Base-by-base conservation (phyloP, 345 rosid genomes). In the Triadica sebifera region DNA sequence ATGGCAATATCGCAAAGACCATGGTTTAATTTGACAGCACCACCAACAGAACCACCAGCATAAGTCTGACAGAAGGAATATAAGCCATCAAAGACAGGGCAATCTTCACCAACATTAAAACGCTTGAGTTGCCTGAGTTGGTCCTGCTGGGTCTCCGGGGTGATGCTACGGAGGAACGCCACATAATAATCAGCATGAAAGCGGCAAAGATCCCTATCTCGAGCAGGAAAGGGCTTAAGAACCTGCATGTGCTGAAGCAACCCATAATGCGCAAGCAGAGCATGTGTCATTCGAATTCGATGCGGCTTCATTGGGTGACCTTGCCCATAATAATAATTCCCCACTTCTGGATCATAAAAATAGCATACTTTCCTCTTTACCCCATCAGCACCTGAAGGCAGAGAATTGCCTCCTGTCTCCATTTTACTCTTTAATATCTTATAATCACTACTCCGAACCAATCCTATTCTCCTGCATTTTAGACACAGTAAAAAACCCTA, bases 231-330 rank as follows among this genome's bases (percentile, higher is more conserved):
- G 29, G 92, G 92, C 69, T 86, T 88, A 62, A 63, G 79, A 67
- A 87, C 89, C 74, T 86, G 92, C 89, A 90, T 88, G 52, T 87
- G 87, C 81, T 87, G 93, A 84, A 90, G 89, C 80, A 89, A 79
- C 20, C 91, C 90, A 64, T 87, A 86, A 79, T 87, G 91, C 8
- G 89, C 89, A 43, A 87, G 81, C n/a, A 87, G 84, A 66, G 91
- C 91, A 79, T 87, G 83, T 47, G 91, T 88, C 91, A 86, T 88
- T 50, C 91, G 69, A 70, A 90, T 87, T 53, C 90, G 86, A 46
- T 88, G 91, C 29, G 93, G 90, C 84, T 86, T 87, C 90, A 86
- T 86, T 39, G 90, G 89, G 69, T 86, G 90, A 24, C 90, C 88
- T 66, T 89, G 89, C 4, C 89, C 91, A 64, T 82, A 87, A 67